These are phyloP conservation scores for Laburnicola sp. DNA, from an alignment of 2,329 filamentous ascomycete genomes.

Conservation along the genomic window DNA sequence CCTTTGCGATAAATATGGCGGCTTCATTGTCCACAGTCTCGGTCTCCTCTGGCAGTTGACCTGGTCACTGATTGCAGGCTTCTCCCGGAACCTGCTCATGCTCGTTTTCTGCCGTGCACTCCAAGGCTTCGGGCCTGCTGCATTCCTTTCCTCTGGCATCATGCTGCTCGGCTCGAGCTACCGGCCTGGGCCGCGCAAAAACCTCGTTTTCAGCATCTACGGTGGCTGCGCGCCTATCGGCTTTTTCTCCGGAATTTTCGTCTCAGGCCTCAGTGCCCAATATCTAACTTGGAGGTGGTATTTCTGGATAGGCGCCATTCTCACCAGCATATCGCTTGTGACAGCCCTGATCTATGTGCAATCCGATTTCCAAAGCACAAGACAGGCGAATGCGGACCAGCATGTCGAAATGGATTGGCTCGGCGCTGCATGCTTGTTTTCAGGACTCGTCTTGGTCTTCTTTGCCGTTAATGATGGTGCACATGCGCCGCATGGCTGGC, in stretches of 20 bases:
- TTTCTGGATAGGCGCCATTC: neutral
- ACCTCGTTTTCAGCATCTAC: slow-evolving; percentile 62
- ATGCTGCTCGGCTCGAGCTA: slow-evolving; percentile 63
- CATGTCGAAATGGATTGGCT: slow-evolving; percentile 16
- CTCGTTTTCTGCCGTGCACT: slow-evolving; percentile 70
- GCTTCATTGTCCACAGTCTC: neutral
- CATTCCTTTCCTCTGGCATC: slow-evolving; percentile 66
- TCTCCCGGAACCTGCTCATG: slow-evolving; percentile 66
- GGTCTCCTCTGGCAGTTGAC: neutral
- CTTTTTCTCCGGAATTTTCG: slow-evolving; percentile 35
- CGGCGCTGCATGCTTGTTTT: slow-evolving; percentile 11
- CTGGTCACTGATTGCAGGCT: slow-evolving; percentile 56
- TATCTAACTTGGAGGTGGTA: slow-evolving; percentile 2
- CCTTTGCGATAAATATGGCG: neutral
- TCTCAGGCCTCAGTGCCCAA: neutral
- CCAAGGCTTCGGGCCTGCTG: slow-evolving; percentile 69
- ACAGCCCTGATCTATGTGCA: neutral
- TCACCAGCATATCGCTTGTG: neutral
- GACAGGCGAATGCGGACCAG: neutral
- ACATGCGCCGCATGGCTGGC: slow-evolving; percentile 67
- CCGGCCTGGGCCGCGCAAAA: slow-evolving; percentile 66
- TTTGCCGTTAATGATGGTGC: slow-evolving; percentile 72
- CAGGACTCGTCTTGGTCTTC: slow-evolving; percentile 65
- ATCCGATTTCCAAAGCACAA: neutral
- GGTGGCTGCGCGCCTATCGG: slow-evolving; percentile 50